A percentile compares a stretch with the other conserved stretches of the same genome.
phyloP scores from a whole-genome alignment of 257 asterid species.

The Gentiana straminea region DNA sequence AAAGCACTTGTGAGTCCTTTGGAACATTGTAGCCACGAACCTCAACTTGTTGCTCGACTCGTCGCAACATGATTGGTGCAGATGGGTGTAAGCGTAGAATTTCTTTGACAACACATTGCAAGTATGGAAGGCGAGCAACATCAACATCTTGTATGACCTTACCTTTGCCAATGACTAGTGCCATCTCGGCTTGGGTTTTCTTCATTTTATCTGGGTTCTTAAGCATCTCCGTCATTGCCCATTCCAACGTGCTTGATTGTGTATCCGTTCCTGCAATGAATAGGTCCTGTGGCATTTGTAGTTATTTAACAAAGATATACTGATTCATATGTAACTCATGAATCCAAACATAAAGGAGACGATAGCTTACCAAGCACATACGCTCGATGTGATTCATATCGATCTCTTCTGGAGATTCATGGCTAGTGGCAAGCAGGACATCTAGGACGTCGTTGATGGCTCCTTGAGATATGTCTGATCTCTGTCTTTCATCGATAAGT shows the following conservation, averaged over 20 bases:
- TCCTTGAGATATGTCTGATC: neutral
- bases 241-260: conserved; percentile 1
- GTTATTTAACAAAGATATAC: no score
- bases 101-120: conserved; percentile 26
- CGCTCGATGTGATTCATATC: neutral
- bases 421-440: neutral
- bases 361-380: neutral
- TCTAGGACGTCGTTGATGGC: neutral
- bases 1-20: conserved; percentile 15
- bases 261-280: conserved; percentile 4
- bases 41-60: conserved; percentile 6
- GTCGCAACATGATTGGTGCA: conserved; percentile 11
- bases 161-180: neutral
- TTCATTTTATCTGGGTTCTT: conserved; percentile 4
- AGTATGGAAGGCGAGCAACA: conserved; percentile 7
- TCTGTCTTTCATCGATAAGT: neutral
- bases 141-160: conserved; percentile 9
- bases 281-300: neutral
- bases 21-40: conserved; percentile 17
- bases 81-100: neutral
- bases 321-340: no score
- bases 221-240: neutral
- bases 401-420: neutral
- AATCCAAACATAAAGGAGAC: neutral
- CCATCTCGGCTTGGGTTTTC: conserved; percentile 1